Base-by-base conservation (phyloP, 257 asterid genomes). In the Galeopsis tetrahit region DNA sequence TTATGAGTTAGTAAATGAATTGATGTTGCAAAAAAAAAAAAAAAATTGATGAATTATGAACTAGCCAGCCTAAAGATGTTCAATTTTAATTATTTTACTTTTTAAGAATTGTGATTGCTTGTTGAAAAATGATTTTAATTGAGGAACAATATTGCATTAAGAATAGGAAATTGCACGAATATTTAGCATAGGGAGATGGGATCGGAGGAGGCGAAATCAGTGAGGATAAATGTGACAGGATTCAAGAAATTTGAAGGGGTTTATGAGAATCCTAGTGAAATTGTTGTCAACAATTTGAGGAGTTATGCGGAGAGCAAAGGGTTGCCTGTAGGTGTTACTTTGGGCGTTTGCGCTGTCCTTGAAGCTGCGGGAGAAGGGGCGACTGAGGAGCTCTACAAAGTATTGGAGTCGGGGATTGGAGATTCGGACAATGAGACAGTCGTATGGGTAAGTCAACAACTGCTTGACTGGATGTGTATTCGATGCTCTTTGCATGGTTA, bases 201-300 rank as follows among this genome's bases (percentile, higher is more conserved):
- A 71, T 85, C 88, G 0, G 89, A 83, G 80, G 88, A 85, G 62
- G 56, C 75, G 69, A 81, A 82, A 66, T 59, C 81, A 10, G 76
- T 85, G 51, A 76, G 74, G 44, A 82, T 88, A 53, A 83, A 85
- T 59, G 91, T 88, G 73, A 85, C 91, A 0, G 94, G 91, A 48
- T 88, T 83, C 82, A 85, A 84, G 85, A 88, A 80, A 70, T 88
- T 88, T 75, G 81, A 80, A 4, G 90, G 87, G 59, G 89, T 87
- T 53, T 46, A 75, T 43, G 79, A 76, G 75, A 87, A 87, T 80
- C 93, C 93, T 11, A 78, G 85, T 0, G 89, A 88, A 79, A 43
- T 34, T 0, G 71, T 81, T 11, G 90, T 85, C 34, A 80, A 59
- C 63, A 80, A 73, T 71, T 72, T 87, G 75, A 78, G 73, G 73